Conservation (phyloP, 306 rosid genomes). For the barrel medic (Medicago truncatula) region DNA sequence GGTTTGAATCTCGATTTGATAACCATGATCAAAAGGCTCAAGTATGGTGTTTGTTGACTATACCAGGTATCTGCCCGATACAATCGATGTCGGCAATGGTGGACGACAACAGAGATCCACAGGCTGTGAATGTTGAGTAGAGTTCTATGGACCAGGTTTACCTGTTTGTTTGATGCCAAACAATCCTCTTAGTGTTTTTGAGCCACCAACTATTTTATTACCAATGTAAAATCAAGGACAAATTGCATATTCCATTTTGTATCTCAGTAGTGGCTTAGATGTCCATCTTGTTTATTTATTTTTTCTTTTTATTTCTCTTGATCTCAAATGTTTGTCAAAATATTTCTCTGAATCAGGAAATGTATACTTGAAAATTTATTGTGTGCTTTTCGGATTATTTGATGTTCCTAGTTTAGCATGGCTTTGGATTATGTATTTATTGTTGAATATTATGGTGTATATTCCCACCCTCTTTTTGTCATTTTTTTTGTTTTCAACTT, state of each 20-base stretch:
- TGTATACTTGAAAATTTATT: slow-evolving; percentile 32
- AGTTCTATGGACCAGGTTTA: slow-evolving; percentile 24
- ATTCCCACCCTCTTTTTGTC: too few species aligned
- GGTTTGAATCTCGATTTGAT: too few species aligned
- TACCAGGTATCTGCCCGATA: slow-evolving; percentile 86
- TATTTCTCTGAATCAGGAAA: slow-evolving; percentile 6
- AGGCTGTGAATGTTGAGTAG: slow-evolving; percentile 83
- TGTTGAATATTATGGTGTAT: neutral
- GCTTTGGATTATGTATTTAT: neutral
- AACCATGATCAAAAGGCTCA: too few species aligned
- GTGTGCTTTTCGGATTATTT: slow-evolving; percentile 22
- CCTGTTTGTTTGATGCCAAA: slow-evolving; percentile 39
- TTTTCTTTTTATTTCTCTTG: slow-evolving; percentile 31
- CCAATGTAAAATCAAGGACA: slow-evolving; percentile 36
- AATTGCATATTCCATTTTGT: slow-evolving; percentile 48
- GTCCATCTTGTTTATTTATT: slow-evolving; percentile 30
- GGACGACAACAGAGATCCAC: slow-evolving; percentile 90
- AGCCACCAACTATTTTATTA: slow-evolving; percentile 36
- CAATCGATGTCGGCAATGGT: slow-evolving; percentile 80
- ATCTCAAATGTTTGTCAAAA: slow-evolving; percentile 34
- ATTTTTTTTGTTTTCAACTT: too few species aligned
- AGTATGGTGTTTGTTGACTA: slow-evolving; percentile 16
- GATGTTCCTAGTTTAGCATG: slow-evolving; percentile 31
- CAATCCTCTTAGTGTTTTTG: slow-evolving; percentile 34
- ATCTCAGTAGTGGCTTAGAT: slow-evolving; percentile 43